phyloP scores from a whole-genome alignment of 768 basidiomycete species.

The Polyporus arcularius region DNA sequence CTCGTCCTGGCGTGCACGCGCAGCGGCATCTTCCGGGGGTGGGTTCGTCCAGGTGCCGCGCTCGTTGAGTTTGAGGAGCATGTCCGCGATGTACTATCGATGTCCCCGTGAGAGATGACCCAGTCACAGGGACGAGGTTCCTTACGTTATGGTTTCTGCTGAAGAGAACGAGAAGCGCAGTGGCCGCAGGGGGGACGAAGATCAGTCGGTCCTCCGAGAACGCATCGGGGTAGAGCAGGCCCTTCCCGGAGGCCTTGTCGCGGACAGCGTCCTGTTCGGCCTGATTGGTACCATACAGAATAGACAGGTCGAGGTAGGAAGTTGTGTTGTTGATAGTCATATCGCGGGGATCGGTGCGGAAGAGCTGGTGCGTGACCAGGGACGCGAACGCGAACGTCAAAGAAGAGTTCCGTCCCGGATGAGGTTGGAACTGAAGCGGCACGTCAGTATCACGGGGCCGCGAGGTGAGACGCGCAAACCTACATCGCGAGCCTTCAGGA shows the following conservation, averaged over 20 bases:
- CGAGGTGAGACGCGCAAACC: not conserved
- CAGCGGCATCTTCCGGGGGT: constrained; percentile 25
- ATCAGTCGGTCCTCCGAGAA: constrained; percentile 54
- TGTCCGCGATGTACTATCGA: constrained; percentile 53
- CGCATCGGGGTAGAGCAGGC: constrained; percentile 53
- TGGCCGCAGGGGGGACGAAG: constrained; percentile 54
- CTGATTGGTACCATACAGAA: constrained; percentile 54
- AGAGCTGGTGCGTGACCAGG: constrained; percentile 34
- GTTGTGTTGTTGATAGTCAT: constrained; percentile 51
- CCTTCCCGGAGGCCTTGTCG: constrained; percentile 46
- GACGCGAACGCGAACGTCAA: constrained; percentile 31
- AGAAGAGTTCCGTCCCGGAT: constrained; percentile 36
- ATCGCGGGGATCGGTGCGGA: constrained; percentile 47
- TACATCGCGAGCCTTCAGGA: constrained; percentile 34
- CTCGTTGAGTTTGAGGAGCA: constrained; percentile 58
- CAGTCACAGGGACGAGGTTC: constrained; percentile 2
- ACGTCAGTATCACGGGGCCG: not conserved
- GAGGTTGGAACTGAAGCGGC: constrained; percentile 20
- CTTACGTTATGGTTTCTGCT: constrained; percentile 60
- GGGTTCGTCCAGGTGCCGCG: constrained; percentile 46
- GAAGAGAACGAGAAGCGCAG: constrained; percentile 56
- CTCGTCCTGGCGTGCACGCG: constrained; percentile 44
- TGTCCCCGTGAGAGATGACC: not conserved
- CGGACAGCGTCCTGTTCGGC: constrained; percentile 43
- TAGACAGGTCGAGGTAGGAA: constrained; percentile 58